phyloP scores from a whole-genome alignment of 106 monocot genomes.

The Allium sativum region DNA sequence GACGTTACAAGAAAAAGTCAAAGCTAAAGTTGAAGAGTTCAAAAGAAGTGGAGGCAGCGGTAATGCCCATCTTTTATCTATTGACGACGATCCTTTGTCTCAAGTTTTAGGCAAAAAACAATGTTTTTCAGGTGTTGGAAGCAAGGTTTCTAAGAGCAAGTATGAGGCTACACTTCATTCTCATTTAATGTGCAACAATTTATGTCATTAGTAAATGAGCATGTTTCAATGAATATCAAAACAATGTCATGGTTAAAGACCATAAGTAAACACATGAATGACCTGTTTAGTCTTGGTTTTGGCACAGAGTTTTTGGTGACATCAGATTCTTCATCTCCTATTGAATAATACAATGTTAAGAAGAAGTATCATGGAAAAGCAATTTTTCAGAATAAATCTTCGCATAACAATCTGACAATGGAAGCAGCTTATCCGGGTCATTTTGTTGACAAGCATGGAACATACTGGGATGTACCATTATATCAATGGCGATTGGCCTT shows the following conservation, averaged over 20 bases:
- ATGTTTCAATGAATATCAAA: slow-evolving; percentile 20
- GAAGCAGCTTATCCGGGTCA: slow-evolving; percentile 79
- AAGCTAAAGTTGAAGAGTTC: too few species aligned
- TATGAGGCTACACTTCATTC: too few species aligned
- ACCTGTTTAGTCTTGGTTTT: slow-evolving; percentile 47
- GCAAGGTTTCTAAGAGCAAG: too few species aligned
- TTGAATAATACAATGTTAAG: slow-evolving; percentile 51
- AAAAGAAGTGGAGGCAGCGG: too few species aligned
- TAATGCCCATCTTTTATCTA: too few species aligned
- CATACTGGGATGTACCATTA: slow-evolving; percentile 90
- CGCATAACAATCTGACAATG: slow-evolving; percentile 53
- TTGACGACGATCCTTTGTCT: too few species aligned
- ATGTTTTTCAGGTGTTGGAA: too few species aligned
- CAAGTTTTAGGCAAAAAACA: too few species aligned
- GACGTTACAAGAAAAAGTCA: too few species aligned
- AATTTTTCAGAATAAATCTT: slow-evolving; percentile 65
- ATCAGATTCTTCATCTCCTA: slow-evolving; percentile 40
- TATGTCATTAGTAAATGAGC: slow-evolving; percentile 29
- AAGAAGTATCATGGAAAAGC: slow-evolving; percentile 58
- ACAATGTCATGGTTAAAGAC: slow-evolving; percentile 38
- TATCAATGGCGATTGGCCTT: slow-evolving; percentile 64
- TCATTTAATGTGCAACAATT: slow-evolving; percentile 56
- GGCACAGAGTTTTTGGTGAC: slow-evolving; percentile 56
- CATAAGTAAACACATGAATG: slow-evolving; percentile 30
- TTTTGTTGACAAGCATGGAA: slow-evolving; percentile 72